phyloP scores from a whole-genome alignment of 805 yeast species.

The Nematodospora valgi region DNA sequence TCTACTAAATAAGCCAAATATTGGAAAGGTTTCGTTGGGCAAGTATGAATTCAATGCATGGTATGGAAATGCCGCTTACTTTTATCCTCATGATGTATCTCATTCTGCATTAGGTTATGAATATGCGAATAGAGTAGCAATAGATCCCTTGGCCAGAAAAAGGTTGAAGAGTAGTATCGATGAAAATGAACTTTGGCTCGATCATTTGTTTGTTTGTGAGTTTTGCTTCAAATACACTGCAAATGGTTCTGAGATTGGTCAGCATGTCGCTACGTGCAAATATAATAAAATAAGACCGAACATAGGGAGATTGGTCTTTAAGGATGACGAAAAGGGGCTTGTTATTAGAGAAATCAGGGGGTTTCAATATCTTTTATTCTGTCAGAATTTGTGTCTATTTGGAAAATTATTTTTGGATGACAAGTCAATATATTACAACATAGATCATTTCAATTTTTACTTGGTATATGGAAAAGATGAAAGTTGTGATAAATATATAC shows the following conservation, averaged over 20 bases:
- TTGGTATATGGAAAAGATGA: constrained; percentile 55
- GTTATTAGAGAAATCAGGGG: constrained; percentile 70
- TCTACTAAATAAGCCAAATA: constrained; percentile 58
- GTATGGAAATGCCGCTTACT: constrained; percentile 85
- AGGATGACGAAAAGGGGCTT: constrained; percentile 44
- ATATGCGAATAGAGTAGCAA: constrained; percentile 18
- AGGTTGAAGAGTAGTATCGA: constrained; percentile 1
- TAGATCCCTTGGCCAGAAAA: constrained; percentile 13
- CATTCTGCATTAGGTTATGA: constrained; percentile 46
- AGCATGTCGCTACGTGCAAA: constrained; percentile 49
- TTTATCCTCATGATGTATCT: constrained; percentile 30
- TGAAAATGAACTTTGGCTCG: constrained; percentile 45
- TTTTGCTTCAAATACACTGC: constrained; percentile 81
- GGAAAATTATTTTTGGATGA: constrained; percentile 87
- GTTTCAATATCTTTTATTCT: constrained; percentile 55
- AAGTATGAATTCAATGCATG: constrained; percentile 69
- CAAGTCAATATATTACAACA: constrained; percentile 79
- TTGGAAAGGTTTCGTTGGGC: constrained; percentile 65
- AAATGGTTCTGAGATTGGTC: constrained; percentile 35
- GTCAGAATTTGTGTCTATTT: constrained; percentile 80
- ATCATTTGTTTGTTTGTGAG: constrained; percentile 68
- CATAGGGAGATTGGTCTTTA: constrained; percentile 69
- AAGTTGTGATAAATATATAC: constrained; percentile 26
- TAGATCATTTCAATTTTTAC: constrained; percentile 78
- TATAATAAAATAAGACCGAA: constrained; percentile 29